These are phyloP conservation scores for Trametes cinnabarina DNA, from an alignment of 768 basidiomycete genomes.

Conservation along the genomic window DNA sequence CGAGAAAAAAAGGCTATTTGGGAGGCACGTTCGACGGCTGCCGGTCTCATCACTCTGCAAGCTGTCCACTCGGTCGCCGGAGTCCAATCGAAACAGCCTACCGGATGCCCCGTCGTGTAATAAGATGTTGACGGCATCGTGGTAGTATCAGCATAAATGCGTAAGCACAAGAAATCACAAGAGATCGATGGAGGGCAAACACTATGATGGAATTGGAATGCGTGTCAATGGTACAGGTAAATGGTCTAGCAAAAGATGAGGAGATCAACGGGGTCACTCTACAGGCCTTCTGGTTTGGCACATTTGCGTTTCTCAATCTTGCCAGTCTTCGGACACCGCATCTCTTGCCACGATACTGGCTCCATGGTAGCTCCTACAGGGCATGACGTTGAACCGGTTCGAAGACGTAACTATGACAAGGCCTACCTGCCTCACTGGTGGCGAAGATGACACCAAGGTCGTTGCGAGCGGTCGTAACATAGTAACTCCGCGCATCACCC, in stretches of 20 bases:
- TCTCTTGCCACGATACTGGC: conserved; percentile 87
- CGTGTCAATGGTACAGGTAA: not conserved
- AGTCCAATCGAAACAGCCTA: too few relatives aligned
- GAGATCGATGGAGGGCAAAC: not conserved
- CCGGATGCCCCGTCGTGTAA: too few relatives aligned
- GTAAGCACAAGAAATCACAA: too few relatives aligned
- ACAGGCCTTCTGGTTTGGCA: conserved; percentile 75
- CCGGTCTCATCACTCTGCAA: too few relatives aligned
- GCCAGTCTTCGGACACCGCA: conserved; percentile 84
- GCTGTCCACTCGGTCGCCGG: too few relatives aligned
- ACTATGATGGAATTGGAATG: not conserved
- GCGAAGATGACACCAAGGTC: conserved; percentile 92
- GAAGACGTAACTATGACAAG: not conserved
- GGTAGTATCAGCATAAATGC: too few relatives aligned
- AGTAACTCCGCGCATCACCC: conserved; percentile 89
- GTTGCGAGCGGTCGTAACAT: conserved; percentile 86
- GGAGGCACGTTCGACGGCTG: too few relatives aligned
- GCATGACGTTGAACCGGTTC: not conserved
- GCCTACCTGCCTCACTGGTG: conserved; percentile 77
- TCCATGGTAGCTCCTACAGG: conserved; percentile 75
- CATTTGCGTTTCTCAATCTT: conserved; percentile 80
- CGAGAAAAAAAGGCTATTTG: too few relatives aligned
- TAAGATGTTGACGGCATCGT: too few relatives aligned
- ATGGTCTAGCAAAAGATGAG: too few relatives aligned
- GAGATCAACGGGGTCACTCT: conserved; percentile 1